Percentiles rank a stretch among this genome's conserved stretches.
Evolutionary conservation across 1,284 basidiomycete genomes (phyloP).

Genomic region (Moesziomyces parantarcticus): DNA sequence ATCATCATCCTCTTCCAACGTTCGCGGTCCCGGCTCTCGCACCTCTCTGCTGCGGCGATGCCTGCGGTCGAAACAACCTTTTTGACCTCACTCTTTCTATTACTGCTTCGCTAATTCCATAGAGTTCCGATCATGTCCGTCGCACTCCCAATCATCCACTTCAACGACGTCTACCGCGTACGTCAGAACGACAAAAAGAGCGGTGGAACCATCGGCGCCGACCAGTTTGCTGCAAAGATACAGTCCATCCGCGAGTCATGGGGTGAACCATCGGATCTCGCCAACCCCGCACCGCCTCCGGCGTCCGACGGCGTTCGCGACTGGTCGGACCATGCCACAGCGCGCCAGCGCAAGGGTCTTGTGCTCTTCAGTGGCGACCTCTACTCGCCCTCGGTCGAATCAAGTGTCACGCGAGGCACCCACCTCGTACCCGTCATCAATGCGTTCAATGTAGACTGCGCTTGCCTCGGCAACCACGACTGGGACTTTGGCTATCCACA

Average conservation of each 20-base stretch:
- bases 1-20: not conserved
- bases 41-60: not conserved
- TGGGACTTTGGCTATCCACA: constrained; percentile 54
- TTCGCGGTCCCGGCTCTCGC: not conserved
- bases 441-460: constrained; percentile 50
- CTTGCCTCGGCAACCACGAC: constrained; percentile 73
- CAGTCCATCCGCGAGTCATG: constrained; percentile 48
- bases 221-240: constrained; percentile 70
- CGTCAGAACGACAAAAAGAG: constrained; percentile 43
- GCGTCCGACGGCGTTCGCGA: constrained; percentile 10
- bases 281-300: constrained; percentile 20
- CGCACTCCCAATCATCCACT: constrained; percentile 57
- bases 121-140: constrained; percentile 20
- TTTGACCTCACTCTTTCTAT: not conserved
- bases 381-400: constrained; percentile 81
- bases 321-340: constrained; percentile 22
- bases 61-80: not conserved
- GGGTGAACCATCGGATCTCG: constrained; percentile 40
- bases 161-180: constrained; percentile 62
- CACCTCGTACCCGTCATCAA: constrained; percentile 78
- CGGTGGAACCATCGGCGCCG: constrained; percentile 62
- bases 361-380: constrained; percentile 86
- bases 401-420: constrained; percentile 85
- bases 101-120: not conserved
- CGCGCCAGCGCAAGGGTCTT: constrained; percentile 72